Percentiles rank a stretch among this genome's conserved stretches.
phyloP scores from a whole-genome alignment of 352 stramenopile genomes.

The Phytophthora europaea region DNA sequence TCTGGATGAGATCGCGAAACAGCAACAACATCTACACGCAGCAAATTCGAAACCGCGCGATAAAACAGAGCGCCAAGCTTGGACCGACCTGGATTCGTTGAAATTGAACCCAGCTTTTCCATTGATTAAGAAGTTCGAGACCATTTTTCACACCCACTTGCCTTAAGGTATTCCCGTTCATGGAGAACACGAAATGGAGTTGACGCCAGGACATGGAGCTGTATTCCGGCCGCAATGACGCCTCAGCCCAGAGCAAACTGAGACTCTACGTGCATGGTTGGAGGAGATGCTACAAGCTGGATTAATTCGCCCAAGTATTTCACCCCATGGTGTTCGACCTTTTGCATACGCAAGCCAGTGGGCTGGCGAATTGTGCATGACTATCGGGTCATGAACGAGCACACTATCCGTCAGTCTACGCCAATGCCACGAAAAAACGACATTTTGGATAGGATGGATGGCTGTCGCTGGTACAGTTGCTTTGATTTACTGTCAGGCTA shows the following conservation, averaged over 20 bases:
- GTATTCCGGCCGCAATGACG: conserved; percentile 13
- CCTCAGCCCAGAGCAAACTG: conserved; percentile 11
- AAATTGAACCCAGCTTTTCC: not conserved
- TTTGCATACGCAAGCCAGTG: not conserved
- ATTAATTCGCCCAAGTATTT: not conserved
- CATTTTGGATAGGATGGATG: not conserved
- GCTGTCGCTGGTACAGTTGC: not conserved
- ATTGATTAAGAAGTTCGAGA: not conserved
- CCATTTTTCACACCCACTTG: conserved; percentile 7
- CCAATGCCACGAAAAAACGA: not conserved
- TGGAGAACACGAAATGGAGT: conserved; percentile 10
- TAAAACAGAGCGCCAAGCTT: not conserved
- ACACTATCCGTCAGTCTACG: not conserved
- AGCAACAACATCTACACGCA: not conserved
- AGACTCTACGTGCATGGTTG: not conserved
- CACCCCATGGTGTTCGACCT: not conserved
- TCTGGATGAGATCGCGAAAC: not conserved
- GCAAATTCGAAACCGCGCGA: not conserved
- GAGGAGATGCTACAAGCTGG: not conserved
- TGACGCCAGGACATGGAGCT: not conserved
- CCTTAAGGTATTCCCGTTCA: not conserved
- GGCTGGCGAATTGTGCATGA: not conserved
- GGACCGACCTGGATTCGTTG: not conserved
- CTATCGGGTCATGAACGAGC: not conserved
- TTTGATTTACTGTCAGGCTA: not conserved